Base-by-base conservation (phyloP, 2,329 filamentous ascomycete species). In the Nigrospora osmanthi region DNA sequence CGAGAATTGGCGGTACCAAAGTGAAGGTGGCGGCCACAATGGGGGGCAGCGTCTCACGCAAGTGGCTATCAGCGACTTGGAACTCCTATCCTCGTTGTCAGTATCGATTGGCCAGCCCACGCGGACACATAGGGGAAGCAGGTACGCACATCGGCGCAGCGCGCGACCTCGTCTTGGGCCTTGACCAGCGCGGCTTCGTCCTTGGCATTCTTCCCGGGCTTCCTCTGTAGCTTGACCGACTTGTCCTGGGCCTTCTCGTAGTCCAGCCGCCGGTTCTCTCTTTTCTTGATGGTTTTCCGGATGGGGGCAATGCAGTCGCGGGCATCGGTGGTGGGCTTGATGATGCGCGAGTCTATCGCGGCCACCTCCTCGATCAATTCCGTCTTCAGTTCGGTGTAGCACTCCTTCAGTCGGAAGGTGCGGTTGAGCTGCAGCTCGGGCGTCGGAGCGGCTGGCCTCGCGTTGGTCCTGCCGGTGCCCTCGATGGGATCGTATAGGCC, bases 211-310 rank as follows among this genome's bases (percentile, higher is more conserved):
- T 81, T 79, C 34, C 78, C 82, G 17, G 76, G 69, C 63, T 93
- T 93, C 60, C 82, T 83, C 53, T 81, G 72, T 35, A 82, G 74
- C 54, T 78, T 80, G 57, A 86, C 83, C 33, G 83, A 81, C 49
- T 82, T 81, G 54, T 82, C 78, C 61, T 87, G 81, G 53, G 83
- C 83, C 54, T 85, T 80, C 64, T 95, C 89, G 58, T 82, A 93
- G 60, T 94, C 89, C 47, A 90, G 62, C 43, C 88, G 83, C 65
- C 82, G 87, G 56, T 90, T 86, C 59, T 93, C 87, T 39, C 89
- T 73, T 63, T 88, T 89, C 67, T 91, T 93, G 58, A 94, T 87
- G 1, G 82, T 83, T 67, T 89, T 93, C 57, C 85, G 83, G 60
- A 93, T 73, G 2, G 85, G 81, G 52, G 82, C 78, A 48, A 91